Conservation (phyloP, 2,329 filamentous ascomycete species). For the Penicillium sp. region DNA sequence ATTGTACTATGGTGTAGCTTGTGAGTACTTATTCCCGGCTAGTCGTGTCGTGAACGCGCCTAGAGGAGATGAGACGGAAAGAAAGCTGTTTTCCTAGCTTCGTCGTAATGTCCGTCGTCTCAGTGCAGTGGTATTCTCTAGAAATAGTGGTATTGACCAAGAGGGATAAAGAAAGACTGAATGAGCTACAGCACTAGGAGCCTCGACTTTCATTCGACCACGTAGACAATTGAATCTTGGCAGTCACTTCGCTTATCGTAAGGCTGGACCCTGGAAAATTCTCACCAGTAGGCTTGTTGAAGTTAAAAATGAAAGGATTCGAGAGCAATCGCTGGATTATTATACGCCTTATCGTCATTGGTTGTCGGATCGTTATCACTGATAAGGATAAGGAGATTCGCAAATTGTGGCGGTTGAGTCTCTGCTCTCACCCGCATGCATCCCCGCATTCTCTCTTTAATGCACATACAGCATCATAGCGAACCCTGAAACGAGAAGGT, state of each 20-base stretch:
- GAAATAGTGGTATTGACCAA: background rate
- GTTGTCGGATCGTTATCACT: background rate
- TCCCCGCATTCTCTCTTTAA: background rate
- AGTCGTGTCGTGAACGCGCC: too few species aligned
- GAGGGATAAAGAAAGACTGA: background rate
- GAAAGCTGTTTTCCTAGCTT: too few species aligned
- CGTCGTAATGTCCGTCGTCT: too few species aligned
- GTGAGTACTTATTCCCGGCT: too few species aligned
- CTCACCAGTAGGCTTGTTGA: background rate
- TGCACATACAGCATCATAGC: background rate
- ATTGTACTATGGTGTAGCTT: too few species aligned
- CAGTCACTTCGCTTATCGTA: background rate
- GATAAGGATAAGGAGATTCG: background rate
- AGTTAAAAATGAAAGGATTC: background rate
- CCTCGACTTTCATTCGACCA: background rate
- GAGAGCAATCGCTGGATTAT: background rate
- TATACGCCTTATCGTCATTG: background rate
- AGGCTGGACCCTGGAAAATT: background rate
- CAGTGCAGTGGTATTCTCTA: too few species aligned
- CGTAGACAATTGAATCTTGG: background rate
- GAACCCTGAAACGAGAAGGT: background rate
- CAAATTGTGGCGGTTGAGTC: background rate
- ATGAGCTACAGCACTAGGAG: background rate
- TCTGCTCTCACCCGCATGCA: constrained; percentile 1
- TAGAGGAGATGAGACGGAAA: too few species aligned